phyloP scores from a whole-genome alignment of 2,329 filamentous ascomycete species.

The Clathrospora elynae region DNA sequence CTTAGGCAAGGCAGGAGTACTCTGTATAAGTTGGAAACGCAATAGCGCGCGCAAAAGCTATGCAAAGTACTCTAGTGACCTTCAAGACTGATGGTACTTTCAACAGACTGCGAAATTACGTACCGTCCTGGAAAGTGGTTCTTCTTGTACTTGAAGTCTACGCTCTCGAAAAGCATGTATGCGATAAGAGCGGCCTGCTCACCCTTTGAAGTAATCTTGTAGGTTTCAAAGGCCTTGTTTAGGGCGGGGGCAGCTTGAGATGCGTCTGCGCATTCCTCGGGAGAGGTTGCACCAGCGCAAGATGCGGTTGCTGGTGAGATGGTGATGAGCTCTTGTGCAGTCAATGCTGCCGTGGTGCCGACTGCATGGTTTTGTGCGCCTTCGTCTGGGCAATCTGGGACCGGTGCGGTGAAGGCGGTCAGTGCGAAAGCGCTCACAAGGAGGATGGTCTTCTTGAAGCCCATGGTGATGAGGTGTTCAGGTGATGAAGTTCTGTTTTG shows the following conservation, averaged over 20 bases:
- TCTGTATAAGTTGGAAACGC: no score
- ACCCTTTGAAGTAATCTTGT: conserved; percentile 59
- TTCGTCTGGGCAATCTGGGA: conserved; percentile 16
- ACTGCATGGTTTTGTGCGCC: conserved; percentile 1
- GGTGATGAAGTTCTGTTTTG: background rate
- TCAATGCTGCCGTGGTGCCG: conserved; percentile 16
- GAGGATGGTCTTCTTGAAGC: conserved; percentile 29
- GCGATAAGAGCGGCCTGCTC: conserved; percentile 73
- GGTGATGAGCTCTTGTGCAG: conserved; percentile 48
- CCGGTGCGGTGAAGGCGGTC: conserved; percentile 35
- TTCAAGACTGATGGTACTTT: no score
- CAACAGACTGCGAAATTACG: no score
- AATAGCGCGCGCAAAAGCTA: no score
- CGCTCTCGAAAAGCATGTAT: conserved; percentile 74
- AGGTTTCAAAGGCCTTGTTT: conserved; percentile 60
- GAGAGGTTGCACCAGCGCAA: conserved; percentile 56
- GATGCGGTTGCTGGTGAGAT: conserved; percentile 63
- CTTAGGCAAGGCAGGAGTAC: no score
- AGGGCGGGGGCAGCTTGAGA: conserved; percentile 64
- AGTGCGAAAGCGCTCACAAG: conserved; percentile 46
- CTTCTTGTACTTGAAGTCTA: conserved; percentile 71
- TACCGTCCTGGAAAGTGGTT: conserved; percentile 65
- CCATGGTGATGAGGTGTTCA: conserved; percentile 28
- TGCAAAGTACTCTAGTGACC: no score
- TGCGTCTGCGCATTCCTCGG: conserved; percentile 65